Evolutionary conservation across 495 filamentous ascomycete species (phyloP), one percentile per base, ranked within the genome.

Genomic region (Lichenothelia convexa): DNA sequence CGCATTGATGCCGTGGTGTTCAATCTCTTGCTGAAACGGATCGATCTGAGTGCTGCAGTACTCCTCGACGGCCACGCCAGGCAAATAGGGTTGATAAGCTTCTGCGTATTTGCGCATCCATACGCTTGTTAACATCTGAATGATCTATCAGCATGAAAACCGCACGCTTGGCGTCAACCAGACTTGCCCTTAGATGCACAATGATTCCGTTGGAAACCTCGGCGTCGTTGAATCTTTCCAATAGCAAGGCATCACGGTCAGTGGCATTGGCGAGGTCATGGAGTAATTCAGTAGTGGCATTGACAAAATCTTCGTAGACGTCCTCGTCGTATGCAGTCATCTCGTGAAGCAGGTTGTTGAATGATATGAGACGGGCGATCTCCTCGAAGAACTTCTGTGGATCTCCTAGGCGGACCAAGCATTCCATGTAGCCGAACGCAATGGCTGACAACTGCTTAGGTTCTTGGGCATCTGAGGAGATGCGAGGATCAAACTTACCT

Each of bases 341-440:
- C 13, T 66, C 63, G 21, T 72, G 68, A 45, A 94, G 64, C 13
- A 81, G 62, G 33, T 69, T 65, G 45, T 71, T 78, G 35, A 93
- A 62, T 5, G 69, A 74, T 39, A 65, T 68, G 43, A 97, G 62
- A 29, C 87, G 75, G 16, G 61, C 58, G 34, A 71, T 53, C 54
- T 97, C 87, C 35, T 63, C 63, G 27, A 74, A 64, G 39, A 84
- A 61, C 37, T 68, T 70, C 35, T 65, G 59, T 18, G 61, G 58
- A 50, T 85, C 75, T 39, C 72, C 71, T 18, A 65, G 51, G 40
- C 66, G 68, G 38, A 85, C 63, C 16, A 97, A 63, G 22, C 70
- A 73, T 58, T 97, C 89, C 45, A 91, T 93, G 58, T 93, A 95
- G 35, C 73, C 73, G 54, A 93, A 97, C 15, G 73, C 87, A 53